Base-by-base conservation (phyloP, 495 filamentous ascomycete species). In the Cercophora samala region DNA sequence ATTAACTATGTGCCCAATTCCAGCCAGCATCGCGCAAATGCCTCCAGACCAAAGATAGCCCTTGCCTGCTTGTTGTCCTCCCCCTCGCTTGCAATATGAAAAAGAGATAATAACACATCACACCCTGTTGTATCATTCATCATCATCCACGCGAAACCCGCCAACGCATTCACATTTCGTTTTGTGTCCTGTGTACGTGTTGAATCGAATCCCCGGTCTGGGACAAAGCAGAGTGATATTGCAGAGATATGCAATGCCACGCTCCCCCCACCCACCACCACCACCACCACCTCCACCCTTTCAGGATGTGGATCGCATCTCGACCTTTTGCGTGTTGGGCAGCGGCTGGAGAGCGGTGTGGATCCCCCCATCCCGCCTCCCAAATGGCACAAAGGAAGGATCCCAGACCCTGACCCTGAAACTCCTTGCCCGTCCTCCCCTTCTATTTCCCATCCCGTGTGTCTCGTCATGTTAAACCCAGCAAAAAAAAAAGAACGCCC, bases 1-100 rank as follows among this genome's bases (percentile, higher is more conserved):
- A 73, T 73, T 69, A 70, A 61, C 65, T 66, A 66, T 65, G 65
- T 64, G 46, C 46, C 55, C 60, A 64, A 52, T 64, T 46, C 55
- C 58, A 60, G 24, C 18, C 22, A 24, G 26, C 26, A 26, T 60
- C 5, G 19, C 24, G n/a, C n/a, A n/a, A 24, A 19, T 32, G 17
- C 58, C 58, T n/a, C 53, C 53, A 8, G 53, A 56, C 53, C 53
- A 21, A 22, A 21, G 53, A 19, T 56, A 23, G 53, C 53, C 22
- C 54, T 53, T 52, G 21, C 21, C 26, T 29, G 26, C 26, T 6
- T 29, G 26, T 29, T 29, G 26, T 1, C 26, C 26, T n/a, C 26
- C 25, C 53, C 5, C 23, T 58, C 52, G 52, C 54, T 64, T 23
- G 51, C 51, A 55, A 64, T 56, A 64, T n/a, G 18, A 5, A 58